These are phyloP conservation scores for Myochromella boudieri DNA, from an alignment of 768 basidiomycete genomes.

Conservation along the genomic window DNA sequence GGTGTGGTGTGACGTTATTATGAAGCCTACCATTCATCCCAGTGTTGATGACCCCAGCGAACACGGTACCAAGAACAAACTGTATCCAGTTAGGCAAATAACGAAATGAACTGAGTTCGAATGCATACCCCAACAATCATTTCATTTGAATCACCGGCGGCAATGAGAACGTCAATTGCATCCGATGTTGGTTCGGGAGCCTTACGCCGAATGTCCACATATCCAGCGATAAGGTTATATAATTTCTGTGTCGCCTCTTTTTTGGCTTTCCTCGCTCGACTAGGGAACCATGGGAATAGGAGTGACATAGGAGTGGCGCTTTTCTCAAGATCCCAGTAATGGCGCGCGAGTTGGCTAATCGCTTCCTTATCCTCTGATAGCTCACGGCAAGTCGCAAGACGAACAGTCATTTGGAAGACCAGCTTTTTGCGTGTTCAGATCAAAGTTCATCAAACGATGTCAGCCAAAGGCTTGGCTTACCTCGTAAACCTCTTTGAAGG, in stretches of 20 bases:
- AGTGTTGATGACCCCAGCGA: constrained; percentile 36
- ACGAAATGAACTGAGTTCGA: neutral
- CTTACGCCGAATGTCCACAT: constrained; percentile 17
- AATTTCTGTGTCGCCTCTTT: constrained; percentile 17
- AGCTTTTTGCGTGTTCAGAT: too few species aligned
- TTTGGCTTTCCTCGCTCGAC: constrained; percentile 15
- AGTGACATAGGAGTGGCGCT: constrained; percentile 14
- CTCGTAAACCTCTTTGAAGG: constrained; percentile 19
- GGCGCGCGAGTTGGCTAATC: constrained; percentile 6
- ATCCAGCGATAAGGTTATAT: constrained; percentile 13
- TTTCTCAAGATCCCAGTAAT: constrained; percentile 17
- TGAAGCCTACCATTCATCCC: constrained; percentile 29
- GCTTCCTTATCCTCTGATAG: constrained; percentile 18
- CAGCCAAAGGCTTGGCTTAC: constrained; percentile 4
- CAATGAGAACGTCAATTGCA: constrained; percentile 23
- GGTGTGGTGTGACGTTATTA: neutral
- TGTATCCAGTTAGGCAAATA: constrained; percentile 5
- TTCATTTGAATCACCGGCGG: constrained; percentile 16
- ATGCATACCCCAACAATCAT: constrained; percentile 24
- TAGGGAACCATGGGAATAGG: constrained; percentile 26
- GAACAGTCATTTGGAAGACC: constrained; percentile 20
- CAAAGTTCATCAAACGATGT: neutral
- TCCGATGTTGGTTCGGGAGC: constrained; percentile 13
- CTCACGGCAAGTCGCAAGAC: constrained; percentile 17
- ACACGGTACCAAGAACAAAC: constrained; percentile 33